phyloP scores from a whole-genome alignment of 2,329 filamentous ascomycete genomes.

The Cyphellophora attinorum region DNA sequence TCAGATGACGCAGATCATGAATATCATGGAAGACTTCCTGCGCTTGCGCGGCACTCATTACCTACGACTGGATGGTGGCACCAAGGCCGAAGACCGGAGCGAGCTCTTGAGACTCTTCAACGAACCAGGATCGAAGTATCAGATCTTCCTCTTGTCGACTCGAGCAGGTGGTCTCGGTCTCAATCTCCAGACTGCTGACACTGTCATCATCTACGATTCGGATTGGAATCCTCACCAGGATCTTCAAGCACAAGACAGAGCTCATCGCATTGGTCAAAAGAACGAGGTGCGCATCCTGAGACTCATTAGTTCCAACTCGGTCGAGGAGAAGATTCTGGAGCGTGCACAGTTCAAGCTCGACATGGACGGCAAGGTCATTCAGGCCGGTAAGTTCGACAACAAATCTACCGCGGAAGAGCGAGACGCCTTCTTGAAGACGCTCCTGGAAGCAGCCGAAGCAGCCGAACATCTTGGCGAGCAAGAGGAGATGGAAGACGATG shows the following conservation, averaged over 20 bases:
- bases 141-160: constrained; percentile 96
- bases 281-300: constrained; percentile 96
- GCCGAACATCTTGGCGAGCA: constrained; percentile 69
- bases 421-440: constrained; percentile 88
- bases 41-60: constrained; percentile 76
- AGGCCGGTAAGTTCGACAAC: constrained; percentile 98
- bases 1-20: constrained; percentile 99
- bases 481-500: constrained; percentile 90
- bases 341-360: constrained; percentile 95
- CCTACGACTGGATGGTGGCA: constrained; percentile 88
- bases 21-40: constrained; percentile 98
- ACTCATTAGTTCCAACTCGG: constrained; percentile 91
- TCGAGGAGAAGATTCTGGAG: constrained; percentile 97
- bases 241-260: constrained; percentile 98
- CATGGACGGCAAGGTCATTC: constrained; percentile 99
- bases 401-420: constrained; percentile 98
- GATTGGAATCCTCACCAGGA: constrained; percentile 99
- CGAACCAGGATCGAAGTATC: constrained; percentile 79
- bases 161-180: constrained; percentile 96
- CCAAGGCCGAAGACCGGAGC: constrained; percentile 93
- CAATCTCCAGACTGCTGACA: constrained; percentile 94
- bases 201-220: constrained; percentile 98
- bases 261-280: constrained; percentile 99
- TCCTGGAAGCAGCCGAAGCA: constrained; percentile 70
- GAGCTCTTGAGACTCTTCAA: constrained; percentile 87